Conservation (phyloP, 768 basidiomycete genomes). For the Gyrodon lividus region DNA sequence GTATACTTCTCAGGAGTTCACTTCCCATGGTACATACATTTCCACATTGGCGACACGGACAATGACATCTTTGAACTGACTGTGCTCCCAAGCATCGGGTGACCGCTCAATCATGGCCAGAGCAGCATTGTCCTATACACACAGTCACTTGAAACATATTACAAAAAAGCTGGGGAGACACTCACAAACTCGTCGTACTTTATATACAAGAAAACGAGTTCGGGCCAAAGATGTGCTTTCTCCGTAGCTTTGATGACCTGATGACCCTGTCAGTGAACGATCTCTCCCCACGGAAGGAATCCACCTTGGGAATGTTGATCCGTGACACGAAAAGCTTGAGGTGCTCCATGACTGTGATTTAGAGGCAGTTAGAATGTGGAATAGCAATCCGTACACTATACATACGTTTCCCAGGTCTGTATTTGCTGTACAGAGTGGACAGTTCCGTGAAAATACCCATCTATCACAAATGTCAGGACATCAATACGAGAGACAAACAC, state of each 20-base stretch:
- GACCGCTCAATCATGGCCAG: slow-evolving; percentile 99
- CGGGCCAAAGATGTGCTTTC: slow-evolving; percentile 96
- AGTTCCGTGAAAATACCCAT: slow-evolving; percentile 99
- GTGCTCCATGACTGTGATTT: slow-evolving; percentile 88
- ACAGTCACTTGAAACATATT: slow-evolving; percentile 3
- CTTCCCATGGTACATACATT: slow-evolving; percentile 55
- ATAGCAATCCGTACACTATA: slow-evolving; percentile 8
- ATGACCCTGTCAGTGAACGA: slow-evolving; percentile 1
- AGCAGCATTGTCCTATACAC: slow-evolving; percentile 84
- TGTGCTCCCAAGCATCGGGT: slow-evolving; percentile 99
- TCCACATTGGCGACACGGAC: slow-evolving; percentile 97
- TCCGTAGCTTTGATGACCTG: slow-evolving; percentile 93
- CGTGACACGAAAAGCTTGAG: slow-evolving; percentile 93
- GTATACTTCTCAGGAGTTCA: background rate
- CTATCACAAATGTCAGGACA: slow-evolving; percentile 32
- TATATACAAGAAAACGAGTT: slow-evolving; percentile 97
- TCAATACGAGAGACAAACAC: background rate
- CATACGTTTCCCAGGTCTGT: slow-evolving; percentile 88
- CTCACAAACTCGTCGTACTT: slow-evolving; percentile 94
- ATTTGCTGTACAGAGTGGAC: slow-evolving; percentile 90
- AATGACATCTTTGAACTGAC: slow-evolving; percentile 98
- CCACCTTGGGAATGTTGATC: slow-evolving; percentile 95
- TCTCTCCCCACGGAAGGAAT: background rate
- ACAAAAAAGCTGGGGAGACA: slow-evolving; percentile 12
- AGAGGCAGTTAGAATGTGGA: slow-evolving; percentile 3